Evolutionary conservation across 371 early-diverging fungal genomes (phyloP).

Genomic region (Basidiobolus meristosporus): DNA sequence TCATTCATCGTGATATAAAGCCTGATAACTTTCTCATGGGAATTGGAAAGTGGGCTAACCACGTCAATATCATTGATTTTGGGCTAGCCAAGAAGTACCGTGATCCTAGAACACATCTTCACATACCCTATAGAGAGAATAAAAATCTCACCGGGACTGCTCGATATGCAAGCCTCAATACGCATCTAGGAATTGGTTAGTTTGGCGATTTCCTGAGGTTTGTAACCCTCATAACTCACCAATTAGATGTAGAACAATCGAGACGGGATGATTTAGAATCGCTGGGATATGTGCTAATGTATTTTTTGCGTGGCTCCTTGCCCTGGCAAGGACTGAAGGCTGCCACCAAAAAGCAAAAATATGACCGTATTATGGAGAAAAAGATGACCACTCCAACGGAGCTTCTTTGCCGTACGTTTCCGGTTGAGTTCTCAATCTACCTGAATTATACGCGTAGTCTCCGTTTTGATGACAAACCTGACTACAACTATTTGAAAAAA

Average conservation of each 20-base stretch:
- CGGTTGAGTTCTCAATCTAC: constrained; percentile 89
- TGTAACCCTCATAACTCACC: no score
- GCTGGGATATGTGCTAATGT: constrained; percentile 97
- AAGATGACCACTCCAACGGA: constrained; percentile 96
- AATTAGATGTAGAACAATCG: constrained; percentile 64
- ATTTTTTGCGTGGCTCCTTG: constrained; percentile 93
- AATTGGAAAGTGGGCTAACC: constrained; percentile 79
- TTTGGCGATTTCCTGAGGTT: constrained; percentile 2
- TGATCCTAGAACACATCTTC: no score
- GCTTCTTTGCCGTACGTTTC: constrained; percentile 88
- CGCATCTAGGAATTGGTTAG: constrained; percentile 91
- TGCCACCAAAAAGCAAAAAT: constrained; percentile 98
- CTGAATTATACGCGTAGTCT: constrained; percentile 92
- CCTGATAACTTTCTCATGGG: constrained; percentile 99
- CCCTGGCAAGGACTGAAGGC: no score
- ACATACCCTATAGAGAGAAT: no score
- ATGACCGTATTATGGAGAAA: constrained; percentile 97
- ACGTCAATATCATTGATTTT: constrained; percentile 98
- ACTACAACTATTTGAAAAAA: constrained; percentile 92
- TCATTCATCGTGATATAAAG: constrained; percentile 70
- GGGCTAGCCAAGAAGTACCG: no score
- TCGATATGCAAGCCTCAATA: constrained; percentile 97
- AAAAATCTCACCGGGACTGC: constrained; percentile 99
- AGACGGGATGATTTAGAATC: constrained; percentile 99
- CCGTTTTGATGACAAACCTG: constrained; percentile 97